A percentile compares a stretch with the other conserved stretches of the same genome.
Evolutionary conservation across 1,284 basidiomycete species (phyloP).

Genomic region (Leucocoprinus gongylophorus): DNA sequence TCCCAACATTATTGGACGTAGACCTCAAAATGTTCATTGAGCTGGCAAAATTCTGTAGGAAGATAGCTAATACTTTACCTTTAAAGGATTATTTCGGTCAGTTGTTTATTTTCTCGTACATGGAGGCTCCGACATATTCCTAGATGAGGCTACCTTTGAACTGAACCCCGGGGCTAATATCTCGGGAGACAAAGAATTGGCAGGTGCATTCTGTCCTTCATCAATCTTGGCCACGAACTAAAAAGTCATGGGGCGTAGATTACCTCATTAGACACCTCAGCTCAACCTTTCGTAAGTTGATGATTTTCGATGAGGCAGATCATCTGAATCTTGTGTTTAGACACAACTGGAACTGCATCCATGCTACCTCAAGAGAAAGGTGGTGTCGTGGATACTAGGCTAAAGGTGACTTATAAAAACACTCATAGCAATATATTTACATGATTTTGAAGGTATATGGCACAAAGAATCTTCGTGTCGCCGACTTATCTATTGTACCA

Average conservation of each 20-base stretch:
- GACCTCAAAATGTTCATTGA: slow-evolving; percentile 42
- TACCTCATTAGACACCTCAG: background rate
- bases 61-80: slow-evolving; percentile 35
- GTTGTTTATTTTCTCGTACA: background rate
- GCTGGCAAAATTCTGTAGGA: slow-evolving; percentile 42
- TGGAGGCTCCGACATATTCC: background rate
- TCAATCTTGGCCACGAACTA: background rate
- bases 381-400: slow-evolving; percentile 38
- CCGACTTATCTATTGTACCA: slow-evolving; percentile 41
- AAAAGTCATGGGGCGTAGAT: background rate
- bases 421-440: background rate
- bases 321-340: slow-evolving; percentile 16
- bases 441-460: slow-evolving; percentile 40
- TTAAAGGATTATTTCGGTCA: slow-evolving; percentile 29
- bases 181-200: background rate
- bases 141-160: background rate
- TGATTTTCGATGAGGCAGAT: background rate
- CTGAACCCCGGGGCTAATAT: background rate
- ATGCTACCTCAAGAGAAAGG: slow-evolving; percentile 55
- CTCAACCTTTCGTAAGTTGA: background rate
- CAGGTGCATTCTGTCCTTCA: background rate
- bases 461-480: slow-evolving; percentile 45
- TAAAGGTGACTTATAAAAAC: slow-evolving; percentile 30
- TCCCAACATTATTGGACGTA: slow-evolving; percentile 2
- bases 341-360: slow-evolving; percentile 39